Evolutionary conservation across 345 rosid genomes (phyloP), one percentile per base, ranked within the genome.

Genomic region (Rhodamnia argentea): DNA sequence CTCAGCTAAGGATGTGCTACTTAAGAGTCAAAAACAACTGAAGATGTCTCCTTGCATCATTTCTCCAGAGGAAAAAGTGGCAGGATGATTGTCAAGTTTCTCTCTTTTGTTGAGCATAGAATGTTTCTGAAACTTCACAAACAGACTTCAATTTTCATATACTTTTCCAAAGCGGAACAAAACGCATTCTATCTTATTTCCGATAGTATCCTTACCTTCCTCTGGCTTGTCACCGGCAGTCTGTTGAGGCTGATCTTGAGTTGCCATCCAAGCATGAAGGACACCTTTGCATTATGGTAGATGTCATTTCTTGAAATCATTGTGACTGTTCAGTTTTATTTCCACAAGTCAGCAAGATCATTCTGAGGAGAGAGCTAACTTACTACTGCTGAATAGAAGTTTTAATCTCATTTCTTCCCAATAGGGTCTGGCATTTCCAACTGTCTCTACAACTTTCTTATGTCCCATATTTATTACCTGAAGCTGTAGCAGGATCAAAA

Each of bases 401-500:
- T 8, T 37, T 37, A 18, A 37, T 37, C 47, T 70, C 13, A 10
- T 18, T 37, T 70, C 81, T 37, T 70, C 81, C 47, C 81, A 70
- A 18, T 70, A 18, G 47, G 26, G 81, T 70, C 81, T 37, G 10
- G 26, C 81, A 70, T 32, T 70, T 70, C 78, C 78, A 70, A 70
- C 81, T 18, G 16, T 20, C 26, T 1, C 47, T 37, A 37, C 81
- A 18, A 32, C 81, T 18, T 70, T 37, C 47, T 18, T 37, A 9
- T 18, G 81, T 70, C 47, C 22, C 13, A 24, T 70, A 70, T 70
- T 64, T 70, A 37, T 70, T 70, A 24, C 81, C 26, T 70, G 81
- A 70, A 70, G 47, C 26, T 70, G 81, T 37, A 37, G 81, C 81
- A 37, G 40, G 81, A 70, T 70, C 47, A 70, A 70, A 92, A 93